Evolutionary conservation across 2,329 filamentous ascomycete genomes (phyloP).

Genomic region (Coleophoma cylindrospora): DNA sequence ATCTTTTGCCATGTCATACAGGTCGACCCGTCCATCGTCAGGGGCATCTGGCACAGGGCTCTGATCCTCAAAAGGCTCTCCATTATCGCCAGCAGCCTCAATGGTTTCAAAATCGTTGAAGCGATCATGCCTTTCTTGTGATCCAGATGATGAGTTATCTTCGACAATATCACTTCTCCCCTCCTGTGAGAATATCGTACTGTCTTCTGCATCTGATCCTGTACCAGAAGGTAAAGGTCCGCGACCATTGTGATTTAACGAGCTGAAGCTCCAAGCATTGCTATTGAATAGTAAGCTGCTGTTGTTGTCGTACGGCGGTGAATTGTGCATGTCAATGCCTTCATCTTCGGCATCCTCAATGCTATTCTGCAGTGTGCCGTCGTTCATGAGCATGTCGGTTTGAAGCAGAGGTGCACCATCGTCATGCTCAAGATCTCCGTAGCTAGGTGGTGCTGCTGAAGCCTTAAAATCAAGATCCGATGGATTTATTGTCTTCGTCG

Average conservation of each 20-base stretch:
- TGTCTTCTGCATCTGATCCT: slow-evolving; percentile 18
- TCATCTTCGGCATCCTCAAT: slow-evolving; percentile 20
- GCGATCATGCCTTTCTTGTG: slow-evolving; percentile 12
- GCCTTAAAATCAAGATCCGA: slow-evolving; percentile 12
- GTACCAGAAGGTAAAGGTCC: slow-evolving; percentile 18
- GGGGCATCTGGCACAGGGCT: slow-evolving; percentile 21
- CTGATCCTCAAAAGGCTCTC: slow-evolving; percentile 13
- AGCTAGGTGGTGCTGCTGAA: slow-evolving; percentile 12
- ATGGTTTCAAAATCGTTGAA: slow-evolving; percentile 20
- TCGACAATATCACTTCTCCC: slow-evolving; percentile 23
- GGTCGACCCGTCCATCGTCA: slow-evolving; percentile 12
- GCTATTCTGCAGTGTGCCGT: slow-evolving; percentile 13
- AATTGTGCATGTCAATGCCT: slow-evolving; percentile 19
- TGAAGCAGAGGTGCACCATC: slow-evolving; percentile 13
- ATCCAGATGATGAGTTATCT: slow-evolving; percentile 23
- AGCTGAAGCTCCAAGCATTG: slow-evolving; percentile 13
- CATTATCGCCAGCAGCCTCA: slow-evolving; percentile 12
- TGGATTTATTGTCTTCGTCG: slow-evolving; percentile 21
- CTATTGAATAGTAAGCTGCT: not conserved
- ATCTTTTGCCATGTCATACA: slow-evolving; percentile 9
- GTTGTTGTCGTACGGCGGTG: slow-evolving; percentile 7
- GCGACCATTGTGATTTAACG: slow-evolving; percentile 4
- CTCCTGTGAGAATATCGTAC: not conserved
- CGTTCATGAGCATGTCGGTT: slow-evolving; percentile 11
- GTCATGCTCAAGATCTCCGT: slow-evolving; percentile 16